These are phyloP conservation scores for Dictyostelium intermedium DNA, from an alignment of 78 protist species.

Conservation along the genomic window DNA sequence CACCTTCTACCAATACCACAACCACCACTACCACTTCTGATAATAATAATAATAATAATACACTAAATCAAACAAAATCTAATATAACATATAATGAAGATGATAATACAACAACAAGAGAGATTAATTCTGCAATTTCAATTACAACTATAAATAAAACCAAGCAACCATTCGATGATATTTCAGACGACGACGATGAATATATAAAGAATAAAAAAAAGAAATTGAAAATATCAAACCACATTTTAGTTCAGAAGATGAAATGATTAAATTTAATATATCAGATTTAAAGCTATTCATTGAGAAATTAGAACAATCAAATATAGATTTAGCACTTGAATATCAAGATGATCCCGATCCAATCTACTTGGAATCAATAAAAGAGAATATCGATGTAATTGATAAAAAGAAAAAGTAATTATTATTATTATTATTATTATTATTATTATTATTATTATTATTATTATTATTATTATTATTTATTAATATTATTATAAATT, in stretches of 20 bases:
- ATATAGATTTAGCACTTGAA: conserved; percentile 36
- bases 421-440: no score
- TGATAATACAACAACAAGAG: not conserved
- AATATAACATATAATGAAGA: not conserved
- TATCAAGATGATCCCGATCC: conserved; percentile 58
- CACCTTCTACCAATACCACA: not conserved
- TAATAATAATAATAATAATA: no score
- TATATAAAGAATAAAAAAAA: conserved; percentile 5
- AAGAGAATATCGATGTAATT: conserved; percentile 32
- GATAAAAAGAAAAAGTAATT: conserved; percentile 16
- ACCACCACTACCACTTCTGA: no score
- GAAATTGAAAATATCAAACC: conserved; percentile 12
- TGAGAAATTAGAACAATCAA: conserved; percentile 39
- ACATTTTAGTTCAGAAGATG: conserved; percentile 49
- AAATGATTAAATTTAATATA: conserved; percentile 28
- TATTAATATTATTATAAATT: no score
- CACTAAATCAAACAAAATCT: not conserved
- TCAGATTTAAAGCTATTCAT: conserved; percentile 13
- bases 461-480: no score
- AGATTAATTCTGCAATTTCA: not conserved
- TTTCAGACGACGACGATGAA: conserved; percentile 45
- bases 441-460: no score
- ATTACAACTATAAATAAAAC: not conserved
- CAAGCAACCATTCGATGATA: not conserved
- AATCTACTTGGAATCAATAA: conserved; percentile 20